Base-by-base conservation (phyloP, 1,284 basidiomycete genomes). In the Thelephora terrestris region DNA sequence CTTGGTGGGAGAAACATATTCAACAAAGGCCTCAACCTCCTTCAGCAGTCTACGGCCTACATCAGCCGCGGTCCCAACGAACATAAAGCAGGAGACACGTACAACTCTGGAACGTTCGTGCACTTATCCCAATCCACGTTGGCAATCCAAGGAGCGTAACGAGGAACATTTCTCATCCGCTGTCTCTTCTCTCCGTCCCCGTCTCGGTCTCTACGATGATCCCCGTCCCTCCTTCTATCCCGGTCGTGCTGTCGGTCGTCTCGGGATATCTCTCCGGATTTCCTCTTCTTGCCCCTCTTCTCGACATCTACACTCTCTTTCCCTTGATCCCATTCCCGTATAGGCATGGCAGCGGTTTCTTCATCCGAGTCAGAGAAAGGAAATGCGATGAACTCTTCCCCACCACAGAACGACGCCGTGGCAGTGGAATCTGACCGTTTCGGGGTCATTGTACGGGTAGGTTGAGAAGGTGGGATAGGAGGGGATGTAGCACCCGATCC, bases 1-100 rank as follows among this genome's bases (percentile, higher is more conserved):
- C 2, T 74, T 74, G 0, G 90, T 86, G 0, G 95, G 95, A 0
- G 88, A 86, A 63, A 98, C 89, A 74, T 91, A 96, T 2, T 76
- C 65, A 17, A 88, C 80, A 60, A 92, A 98, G 0, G 91, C 86
- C 50, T 81, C 73, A 9, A 94, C 86, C 63, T 97, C 93, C 32
- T 71, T 68, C 59, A 93, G 89, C 47, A 96, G 64, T 74, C 92
- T 89, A 53, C 47, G 53, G 45, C 35, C 17, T 36, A 32, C 18
- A 50, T n/a, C 43, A 42, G n/a, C 20, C n/a, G 29, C 14, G 18
- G 18, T 36, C 49, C 17, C 53, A 46, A 43, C 51, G 40, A 36
- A 44, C 67, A 47, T 4, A 43, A 24, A 39, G 24, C 37, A 54
- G 16, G 46, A 52, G 46, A 25, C 7, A 56, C 59, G 52, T 58